These are phyloP conservation scores for Alternaria burnsii DNA, from an alignment of 2,329 filamentous ascomycete species.

Conservation along the genomic window DNA sequence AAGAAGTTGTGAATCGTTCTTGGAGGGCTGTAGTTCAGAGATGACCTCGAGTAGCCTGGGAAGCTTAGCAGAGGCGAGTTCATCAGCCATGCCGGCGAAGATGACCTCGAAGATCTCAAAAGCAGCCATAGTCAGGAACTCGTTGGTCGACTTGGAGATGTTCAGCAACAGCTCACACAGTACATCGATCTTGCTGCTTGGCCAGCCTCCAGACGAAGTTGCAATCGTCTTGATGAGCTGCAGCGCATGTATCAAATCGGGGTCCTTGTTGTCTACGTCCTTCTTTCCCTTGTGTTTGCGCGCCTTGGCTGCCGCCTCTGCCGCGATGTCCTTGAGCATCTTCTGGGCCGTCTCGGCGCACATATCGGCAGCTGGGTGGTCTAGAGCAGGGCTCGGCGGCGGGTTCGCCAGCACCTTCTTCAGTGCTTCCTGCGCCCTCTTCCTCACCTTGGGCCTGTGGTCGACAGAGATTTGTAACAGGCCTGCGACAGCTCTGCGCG, in stretches of 20 bases:
- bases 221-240: constrained; percentile 93
- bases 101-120: constrained; percentile 99
- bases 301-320: constrained; percentile 75
- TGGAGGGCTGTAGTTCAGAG: constrained; percentile 85
- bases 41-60: constrained; percentile 91
- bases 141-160: constrained; percentile 89
- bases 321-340: constrained; percentile 78
- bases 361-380: constrained; percentile 95
- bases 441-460: constrained; percentile 89
- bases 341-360: constrained; percentile 90
- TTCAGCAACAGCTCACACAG: constrained; percentile 88
- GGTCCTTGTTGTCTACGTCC: constrained; percentile 72
- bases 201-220: constrained; percentile 89
- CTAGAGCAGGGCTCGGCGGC: constrained; percentile 88
- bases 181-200: constrained; percentile 91
- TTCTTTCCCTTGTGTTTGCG: constrained; percentile 65
- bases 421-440: constrained; percentile 89
- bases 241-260: constrained; percentile 86
- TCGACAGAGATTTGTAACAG: constrained; percentile 86
- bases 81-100: constrained; percentile 88
- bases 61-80: constrained; percentile 87
- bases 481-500: constrained; percentile 85
- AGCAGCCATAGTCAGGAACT: constrained; percentile 94
- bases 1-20: constrained; percentile 92
- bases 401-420: constrained; percentile 82